These are phyloP conservation scores for Kandelia obovata DNA, from an alignment of 345 rosid species.

Conservation along the genomic window DNA sequence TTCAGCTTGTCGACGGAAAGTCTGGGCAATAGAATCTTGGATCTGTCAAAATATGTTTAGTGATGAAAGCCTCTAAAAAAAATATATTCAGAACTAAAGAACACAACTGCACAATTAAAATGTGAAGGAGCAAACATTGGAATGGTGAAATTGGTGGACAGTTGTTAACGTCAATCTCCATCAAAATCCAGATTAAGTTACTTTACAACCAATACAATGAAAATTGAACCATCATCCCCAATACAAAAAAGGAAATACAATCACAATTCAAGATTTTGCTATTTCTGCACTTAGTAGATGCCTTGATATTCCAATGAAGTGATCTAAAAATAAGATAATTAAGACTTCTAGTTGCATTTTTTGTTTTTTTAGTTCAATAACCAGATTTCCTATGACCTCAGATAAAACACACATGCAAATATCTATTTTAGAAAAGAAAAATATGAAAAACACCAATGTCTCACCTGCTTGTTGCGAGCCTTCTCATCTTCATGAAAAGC, in stretches of 20 bases:
- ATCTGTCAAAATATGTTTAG: conserved; percentile 33
- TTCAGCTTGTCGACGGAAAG: conserved; percentile 45
- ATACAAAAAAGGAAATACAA: not conserved
- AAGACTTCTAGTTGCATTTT: too few relatives aligned
- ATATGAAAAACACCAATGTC: conserved; percentile 2
- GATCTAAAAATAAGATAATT: too few relatives aligned
- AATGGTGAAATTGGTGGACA: not conserved
- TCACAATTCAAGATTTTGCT: too few relatives aligned
- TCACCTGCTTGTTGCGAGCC: conserved; percentile 50
- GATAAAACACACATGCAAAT: conserved; percentile 1
- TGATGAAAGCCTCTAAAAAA: conserved; percentile 5
- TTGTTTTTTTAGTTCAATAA: not conserved
- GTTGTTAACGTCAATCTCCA: not conserved
- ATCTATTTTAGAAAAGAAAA: not conserved
- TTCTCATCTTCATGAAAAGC: conserved; percentile 53
- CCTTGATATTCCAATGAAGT: too few relatives aligned
- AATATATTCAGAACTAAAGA: not conserved
- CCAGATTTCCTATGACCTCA: not conserved
- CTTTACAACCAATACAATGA: not conserved
- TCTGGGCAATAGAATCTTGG: conserved; percentile 49
- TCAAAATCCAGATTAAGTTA: conserved; percentile 1
- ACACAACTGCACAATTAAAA: not conserved
- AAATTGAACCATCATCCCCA: not conserved
- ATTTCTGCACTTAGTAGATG: too few relatives aligned
- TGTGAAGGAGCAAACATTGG: not conserved